phyloP scores from a whole-genome alignment of 805 yeast genomes.

The Nakazawaea ishiwadae region DNA sequence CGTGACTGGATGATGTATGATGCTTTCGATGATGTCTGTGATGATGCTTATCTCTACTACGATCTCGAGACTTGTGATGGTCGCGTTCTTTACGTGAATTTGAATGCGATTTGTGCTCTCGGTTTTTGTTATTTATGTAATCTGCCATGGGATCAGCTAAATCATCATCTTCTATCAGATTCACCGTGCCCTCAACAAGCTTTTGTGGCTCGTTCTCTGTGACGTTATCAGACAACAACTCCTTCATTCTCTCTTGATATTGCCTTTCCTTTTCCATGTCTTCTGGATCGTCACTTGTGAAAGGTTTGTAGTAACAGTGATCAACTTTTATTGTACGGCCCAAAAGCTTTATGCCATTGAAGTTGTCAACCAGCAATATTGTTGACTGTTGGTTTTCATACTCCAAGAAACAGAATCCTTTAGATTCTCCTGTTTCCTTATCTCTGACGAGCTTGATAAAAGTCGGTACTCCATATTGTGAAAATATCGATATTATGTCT shows the following conservation, averaged over 20 bases:
- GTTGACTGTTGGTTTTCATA: constrained; percentile 80
- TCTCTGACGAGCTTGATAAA: constrained; percentile 69
- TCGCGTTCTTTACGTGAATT: neutral
- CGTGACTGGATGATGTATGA: too few species aligned
- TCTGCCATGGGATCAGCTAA: constrained; percentile 34
- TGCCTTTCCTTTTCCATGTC: constrained; percentile 48
- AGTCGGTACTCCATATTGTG: constrained; percentile 87
- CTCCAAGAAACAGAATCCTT: constrained; percentile 77
- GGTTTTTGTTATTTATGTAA: neutral
- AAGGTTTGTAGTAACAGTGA: constrained; percentile 58
- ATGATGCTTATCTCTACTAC: neutral
- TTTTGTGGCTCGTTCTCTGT: constrained; percentile 10
- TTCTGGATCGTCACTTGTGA: constrained; percentile 10
- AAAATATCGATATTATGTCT: constrained; percentile 73
- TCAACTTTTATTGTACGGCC: constrained; percentile 59
- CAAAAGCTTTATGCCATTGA: constrained; percentile 54
- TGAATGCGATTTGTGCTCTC: too few species aligned
- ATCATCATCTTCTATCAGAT: constrained; percentile 22
- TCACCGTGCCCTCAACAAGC: neutral
- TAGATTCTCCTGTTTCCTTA: constrained; percentile 55
- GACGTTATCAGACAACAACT: constrained; percentile 24
- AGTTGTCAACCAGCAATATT: constrained; percentile 81
- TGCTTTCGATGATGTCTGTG: neutral
- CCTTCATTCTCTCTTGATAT: constrained; percentile 33
- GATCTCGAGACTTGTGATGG: neutral